Evolutionary conservation across 2,329 filamentous ascomycete species (phyloP).

Genomic region (Fusarium algeriense): DNA sequence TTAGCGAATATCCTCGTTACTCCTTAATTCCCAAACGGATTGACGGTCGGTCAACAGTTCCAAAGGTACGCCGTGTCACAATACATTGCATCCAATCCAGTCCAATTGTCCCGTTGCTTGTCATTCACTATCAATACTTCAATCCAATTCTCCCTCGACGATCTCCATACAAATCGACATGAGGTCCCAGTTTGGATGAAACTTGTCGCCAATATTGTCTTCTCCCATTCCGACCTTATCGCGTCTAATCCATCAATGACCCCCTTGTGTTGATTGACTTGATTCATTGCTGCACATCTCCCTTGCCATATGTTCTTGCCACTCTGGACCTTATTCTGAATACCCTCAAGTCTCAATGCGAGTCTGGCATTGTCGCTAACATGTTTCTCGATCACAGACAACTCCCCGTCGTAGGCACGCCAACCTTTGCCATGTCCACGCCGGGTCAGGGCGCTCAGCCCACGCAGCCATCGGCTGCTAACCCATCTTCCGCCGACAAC

Average conservation of each 20-base stretch:
- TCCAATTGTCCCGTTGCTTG: constrained; percentile 14
- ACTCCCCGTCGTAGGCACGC: constrained; percentile 35
- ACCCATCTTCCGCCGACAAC: constrained; percentile 24
- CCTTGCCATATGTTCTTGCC: constrained; percentile 13
- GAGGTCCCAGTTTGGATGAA: neutral
- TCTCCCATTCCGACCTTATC: constrained; percentile 33
- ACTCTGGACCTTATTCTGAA: constrained; percentile 10
- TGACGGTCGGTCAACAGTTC: constrained; percentile 18
- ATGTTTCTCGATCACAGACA: constrained; percentile 51
- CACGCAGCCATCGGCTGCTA: constrained; percentile 38
- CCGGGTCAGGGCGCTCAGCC: constrained; percentile 41
- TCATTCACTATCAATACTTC: constrained; percentile 16
- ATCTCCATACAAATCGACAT: constrained; percentile 18
- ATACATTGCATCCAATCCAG: constrained; percentile 22
- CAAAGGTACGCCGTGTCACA: constrained; percentile 41
- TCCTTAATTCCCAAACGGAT: constrained; percentile 10
- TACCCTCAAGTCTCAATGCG: constrained; percentile 10
- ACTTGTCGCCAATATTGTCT: constrained; percentile 26
- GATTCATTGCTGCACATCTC: constrained; percentile 12
- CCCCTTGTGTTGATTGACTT: constrained; percentile 31
- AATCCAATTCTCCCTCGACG: constrained; percentile 14
- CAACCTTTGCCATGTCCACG: constrained; percentile 52
- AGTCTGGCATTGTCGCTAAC: constrained; percentile 49
- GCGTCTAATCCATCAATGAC: constrained; percentile 11
- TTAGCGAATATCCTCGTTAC: constrained; percentile 22